A percentile compares a stretch with the other conserved stretches of the same genome.
Conservation (phyloP, 495 filamentous ascomycete genomes). For the Glonium stellatum region DNA sequence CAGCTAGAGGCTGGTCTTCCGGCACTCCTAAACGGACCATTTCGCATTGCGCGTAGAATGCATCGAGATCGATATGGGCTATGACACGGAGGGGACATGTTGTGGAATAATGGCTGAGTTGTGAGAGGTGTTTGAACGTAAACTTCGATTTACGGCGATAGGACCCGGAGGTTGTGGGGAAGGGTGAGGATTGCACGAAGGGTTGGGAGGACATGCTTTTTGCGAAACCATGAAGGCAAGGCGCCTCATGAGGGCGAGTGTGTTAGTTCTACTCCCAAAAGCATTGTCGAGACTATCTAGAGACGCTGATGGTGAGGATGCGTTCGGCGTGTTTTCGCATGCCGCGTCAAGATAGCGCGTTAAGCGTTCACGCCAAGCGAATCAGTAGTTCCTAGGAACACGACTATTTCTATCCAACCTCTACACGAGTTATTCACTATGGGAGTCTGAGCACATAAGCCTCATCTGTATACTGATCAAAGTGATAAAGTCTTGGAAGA, state of each 20-base stretch:
- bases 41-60: constrained; percentile 97
- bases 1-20: constrained; percentile 75
- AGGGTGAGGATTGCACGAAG: constrained; percentile 31
- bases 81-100: constrained; percentile 77
- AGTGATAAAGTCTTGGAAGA: too few relatives aligned
- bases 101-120: constrained; percentile 62
- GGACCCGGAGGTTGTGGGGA: constrained; percentile 15
- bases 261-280: background rate
- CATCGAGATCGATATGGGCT: constrained; percentile 92
- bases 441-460: too few relatives aligned
- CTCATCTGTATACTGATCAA: too few relatives aligned
- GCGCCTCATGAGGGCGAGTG: background rate
- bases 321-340: too few relatives aligned
- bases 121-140: constrained; percentile 74
- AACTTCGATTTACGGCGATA: constrained; percentile 56
- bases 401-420: too few relatives aligned
- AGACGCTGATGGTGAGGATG: background rate
- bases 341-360: background rate
- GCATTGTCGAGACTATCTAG: background rate
- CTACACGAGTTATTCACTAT: too few relatives aligned
- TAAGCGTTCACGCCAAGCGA: background rate
- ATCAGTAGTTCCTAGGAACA: background rate
- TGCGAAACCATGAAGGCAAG: constrained; percentile 1
- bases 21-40: constrained; percentile 70
- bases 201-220: constrained; percentile 30